These are phyloP conservation scores for Purshia tridentata DNA, from an alignment of 306 rosid genomes.

Conservation along the genomic window DNA sequence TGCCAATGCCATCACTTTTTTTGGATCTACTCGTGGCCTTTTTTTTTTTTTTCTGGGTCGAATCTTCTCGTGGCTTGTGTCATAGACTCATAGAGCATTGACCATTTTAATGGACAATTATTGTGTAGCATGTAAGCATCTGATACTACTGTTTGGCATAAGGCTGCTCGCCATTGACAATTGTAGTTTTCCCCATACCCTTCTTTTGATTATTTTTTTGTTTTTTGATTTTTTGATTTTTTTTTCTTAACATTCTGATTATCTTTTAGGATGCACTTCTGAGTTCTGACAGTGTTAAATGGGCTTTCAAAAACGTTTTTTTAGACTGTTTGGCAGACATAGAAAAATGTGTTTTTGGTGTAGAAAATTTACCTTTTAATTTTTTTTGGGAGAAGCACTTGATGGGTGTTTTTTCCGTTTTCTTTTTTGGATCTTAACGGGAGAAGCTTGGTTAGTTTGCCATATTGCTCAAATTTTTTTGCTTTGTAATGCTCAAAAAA, in stretches of 20 bases:
- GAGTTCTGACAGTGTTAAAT: no score
- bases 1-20: background rate
- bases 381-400: no score
- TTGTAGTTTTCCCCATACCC: background rate
- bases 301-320: no score
- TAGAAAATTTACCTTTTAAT: no score
- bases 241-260: no score
- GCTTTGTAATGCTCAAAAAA: background rate
- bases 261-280: no score
- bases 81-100: slow-evolving; percentile 32
- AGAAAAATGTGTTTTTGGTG: no score
- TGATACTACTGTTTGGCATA: background rate
- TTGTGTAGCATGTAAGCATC: background rate
- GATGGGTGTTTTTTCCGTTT: no score
- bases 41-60: no score
- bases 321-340: no score
- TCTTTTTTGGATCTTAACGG: background rate
- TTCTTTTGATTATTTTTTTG: background rate
- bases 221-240: no score
- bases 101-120: slow-evolving; percentile 11
- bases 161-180: background rate
- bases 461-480: background rate
- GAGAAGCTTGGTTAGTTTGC: background rate
- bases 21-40: slow-evolving; percentile 13
- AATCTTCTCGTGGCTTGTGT: slow-evolving; percentile 22